Evolutionary conservation across 2,329 filamentous ascomycete species (phyloP).

Genomic region (Neonectria sp.): DNA sequence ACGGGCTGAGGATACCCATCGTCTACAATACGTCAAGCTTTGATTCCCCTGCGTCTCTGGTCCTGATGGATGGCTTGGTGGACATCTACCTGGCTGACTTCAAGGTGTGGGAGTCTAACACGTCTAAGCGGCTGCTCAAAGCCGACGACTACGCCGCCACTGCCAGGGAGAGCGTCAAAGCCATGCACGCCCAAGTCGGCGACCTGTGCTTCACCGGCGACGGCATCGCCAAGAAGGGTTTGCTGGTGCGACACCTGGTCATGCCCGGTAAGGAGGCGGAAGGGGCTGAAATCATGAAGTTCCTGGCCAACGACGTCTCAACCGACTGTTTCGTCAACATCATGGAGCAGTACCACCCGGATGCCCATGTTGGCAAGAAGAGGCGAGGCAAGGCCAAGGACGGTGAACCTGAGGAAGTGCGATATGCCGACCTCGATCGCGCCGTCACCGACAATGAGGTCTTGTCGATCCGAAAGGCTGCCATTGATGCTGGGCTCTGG

Average conservation of each 20-base stretch:
- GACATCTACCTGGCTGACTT: constrained; percentile 93
- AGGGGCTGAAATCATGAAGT: constrained; percentile 80
- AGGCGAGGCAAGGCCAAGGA: constrained; percentile 51
- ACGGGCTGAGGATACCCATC: constrained; percentile 80
- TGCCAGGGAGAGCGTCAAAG: constrained; percentile 82
- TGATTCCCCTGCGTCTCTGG: constrained; percentile 80
- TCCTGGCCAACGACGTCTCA: constrained; percentile 81
- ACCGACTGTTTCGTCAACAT: constrained; percentile 85
- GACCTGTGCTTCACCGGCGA: constrained; percentile 87
- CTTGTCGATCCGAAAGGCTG: constrained; percentile 75
- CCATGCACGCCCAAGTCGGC: constrained; percentile 86
- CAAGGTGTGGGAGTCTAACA: constrained; percentile 81
- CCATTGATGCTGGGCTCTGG: constrained; percentile 82
- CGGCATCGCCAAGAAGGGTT: constrained; percentile 83
- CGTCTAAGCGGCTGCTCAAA: constrained; percentile 81
- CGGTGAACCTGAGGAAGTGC: constrained; percentile 61
- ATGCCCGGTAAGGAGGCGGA: constrained; percentile 88
- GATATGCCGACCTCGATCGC: constrained; percentile 85
- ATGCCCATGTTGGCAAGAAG: constrained; percentile 84
- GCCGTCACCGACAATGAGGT: constrained; percentile 67
- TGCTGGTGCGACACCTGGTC: constrained; percentile 84
- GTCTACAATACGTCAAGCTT: constrained; percentile 90
- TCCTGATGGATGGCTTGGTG: constrained; percentile 82
- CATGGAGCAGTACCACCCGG: constrained; percentile 90
- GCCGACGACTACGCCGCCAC: constrained; percentile 81